Evolutionary conservation across 140 eudicot genomes (phyloP).

Genomic region (Flaveria floridana): DNA sequence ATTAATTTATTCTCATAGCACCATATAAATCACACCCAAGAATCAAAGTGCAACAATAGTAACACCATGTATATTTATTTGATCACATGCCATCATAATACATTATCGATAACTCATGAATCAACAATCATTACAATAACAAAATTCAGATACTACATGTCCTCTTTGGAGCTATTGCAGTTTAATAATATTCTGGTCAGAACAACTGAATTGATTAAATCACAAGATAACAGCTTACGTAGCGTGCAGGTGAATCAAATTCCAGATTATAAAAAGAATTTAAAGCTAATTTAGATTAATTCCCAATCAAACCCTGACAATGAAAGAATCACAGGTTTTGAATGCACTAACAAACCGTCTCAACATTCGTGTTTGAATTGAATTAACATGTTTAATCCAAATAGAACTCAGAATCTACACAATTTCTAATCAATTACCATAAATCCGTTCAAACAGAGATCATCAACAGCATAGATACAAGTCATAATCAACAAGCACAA

Average conservation of each 20-base stretch:
- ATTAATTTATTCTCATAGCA: not conserved
- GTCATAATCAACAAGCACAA: not conserved
- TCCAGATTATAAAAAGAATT: not conserved
- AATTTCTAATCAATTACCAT: not conserved
- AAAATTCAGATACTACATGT: not conserved
- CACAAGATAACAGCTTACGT: not conserved
- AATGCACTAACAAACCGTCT: not conserved
- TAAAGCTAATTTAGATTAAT: not conserved
- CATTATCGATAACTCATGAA: not conserved
- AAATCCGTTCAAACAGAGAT: not conserved
- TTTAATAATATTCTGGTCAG: not conserved
- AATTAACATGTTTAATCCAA: not conserved
- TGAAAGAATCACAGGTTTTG: not conserved
- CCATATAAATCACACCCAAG: conserved; percentile 1
- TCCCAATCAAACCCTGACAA: conserved; percentile 20
- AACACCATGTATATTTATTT: not conserved
- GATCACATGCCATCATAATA: conserved; percentile 28
- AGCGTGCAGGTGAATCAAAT: conserved; percentile 3
- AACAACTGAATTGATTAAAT: conserved; percentile 6
- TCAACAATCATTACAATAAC: conserved; percentile 9
- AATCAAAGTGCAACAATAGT: conserved; percentile 3
- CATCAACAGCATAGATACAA: not conserved
- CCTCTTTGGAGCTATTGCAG: not conserved
- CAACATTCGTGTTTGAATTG: not conserved
- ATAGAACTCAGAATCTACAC: conserved; percentile 1